Evolutionary conservation across 1,284 basidiomycete genomes (phyloP).

Genomic region (Ganoderma leucocontextum): DNA sequence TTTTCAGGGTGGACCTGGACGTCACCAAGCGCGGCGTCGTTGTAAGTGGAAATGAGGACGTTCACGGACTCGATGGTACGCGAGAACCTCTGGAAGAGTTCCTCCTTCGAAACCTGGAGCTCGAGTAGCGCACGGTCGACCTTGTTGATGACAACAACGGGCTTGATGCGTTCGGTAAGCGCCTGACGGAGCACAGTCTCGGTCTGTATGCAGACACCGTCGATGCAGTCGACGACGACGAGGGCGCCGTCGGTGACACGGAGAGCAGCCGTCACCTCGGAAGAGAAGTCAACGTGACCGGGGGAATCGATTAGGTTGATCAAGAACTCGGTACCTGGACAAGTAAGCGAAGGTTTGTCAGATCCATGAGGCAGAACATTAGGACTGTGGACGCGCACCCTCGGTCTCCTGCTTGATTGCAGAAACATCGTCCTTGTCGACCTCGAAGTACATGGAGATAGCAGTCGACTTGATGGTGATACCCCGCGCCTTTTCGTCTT

Average conservation of each 20-base stretch:
- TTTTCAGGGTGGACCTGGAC: conserved; percentile 99
- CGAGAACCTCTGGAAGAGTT: conserved; percentile 97
- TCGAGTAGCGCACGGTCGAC: conserved; percentile 99
- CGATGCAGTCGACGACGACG: conserved; percentile 99
- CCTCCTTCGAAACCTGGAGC: conserved; percentile 97
- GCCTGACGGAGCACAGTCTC: conserved; percentile 99
- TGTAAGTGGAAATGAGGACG: conserved; percentile 98
- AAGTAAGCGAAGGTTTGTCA: conserved; percentile 32
- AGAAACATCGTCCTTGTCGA: conserved; percentile 87
- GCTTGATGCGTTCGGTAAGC: conserved; percentile 98
- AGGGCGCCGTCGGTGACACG: conserved; percentile 99
- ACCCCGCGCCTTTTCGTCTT: conserved; percentile 99
- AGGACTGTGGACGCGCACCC: conserved; percentile 56
- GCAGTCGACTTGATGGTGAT: conserved; percentile 99
- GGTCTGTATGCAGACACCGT: conserved; percentile 99
- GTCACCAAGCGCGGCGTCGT: conserved; percentile 95
- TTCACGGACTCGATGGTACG: conserved; percentile 99
- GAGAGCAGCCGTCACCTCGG: conserved; percentile 99
- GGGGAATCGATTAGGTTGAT: conserved; percentile 99
- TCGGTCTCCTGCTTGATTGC: conserved; percentile 95
- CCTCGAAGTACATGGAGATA: conserved; percentile 99
- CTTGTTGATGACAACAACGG: conserved; percentile 99
- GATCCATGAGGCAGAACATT: conserved; percentile 28
- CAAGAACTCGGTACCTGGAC: conserved; percentile 92
- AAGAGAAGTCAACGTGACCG: conserved; percentile 99